Base-by-base conservation (phyloP, 2,329 filamentous ascomycete genomes). In the Penicillium sp. region DNA sequence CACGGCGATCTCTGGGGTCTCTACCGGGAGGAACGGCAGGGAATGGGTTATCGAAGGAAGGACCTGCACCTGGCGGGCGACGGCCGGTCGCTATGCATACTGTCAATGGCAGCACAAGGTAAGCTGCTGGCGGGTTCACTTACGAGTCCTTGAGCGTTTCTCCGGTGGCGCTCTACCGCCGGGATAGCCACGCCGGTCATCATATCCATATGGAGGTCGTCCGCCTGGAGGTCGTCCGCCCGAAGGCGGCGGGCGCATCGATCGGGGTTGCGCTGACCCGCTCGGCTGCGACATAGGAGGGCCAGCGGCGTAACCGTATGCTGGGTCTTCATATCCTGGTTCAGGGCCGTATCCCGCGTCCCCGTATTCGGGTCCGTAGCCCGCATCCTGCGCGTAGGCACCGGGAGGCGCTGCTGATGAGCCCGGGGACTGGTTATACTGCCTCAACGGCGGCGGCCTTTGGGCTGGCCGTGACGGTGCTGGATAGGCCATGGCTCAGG, bases 1-100 rank as follows among this genome's bases (percentile, higher is more conserved):
- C 74, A 65, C 63, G 70, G 55, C 56, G 65, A 58, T 54, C 63
- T 54, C 62, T 63, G 3, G 56, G 66, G 53, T 50, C 62, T 38
- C 35, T 38, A 10, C 48, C 36, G 47, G 49, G 65, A 42, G 61
- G 71, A 54, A 67, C 78, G 5, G 71, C 63, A 24, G 78, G 77
- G 49, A 80, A 81, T 3, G 78, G 78, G 56, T 75, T 78, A 50
- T 81, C 79, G 67, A 73, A 80, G 25, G 69, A 71, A 36, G 33
- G 16, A 20, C 35, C 35, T 68, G 40, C 74, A 69, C 30, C 75
- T 43, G 68, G 67, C 3, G 69, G 72, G 31, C 60, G 58, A 45
- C 59, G 61, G 44, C 44, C 62, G 44, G 55, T 44, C 33, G 58
- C 43, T 63, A 11, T 50, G 16, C 35, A 35, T 45, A 13, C 14